Conservation (phyloP, 1,284 basidiomycete genomes). For the Ceratobasidium sp. region DNA sequence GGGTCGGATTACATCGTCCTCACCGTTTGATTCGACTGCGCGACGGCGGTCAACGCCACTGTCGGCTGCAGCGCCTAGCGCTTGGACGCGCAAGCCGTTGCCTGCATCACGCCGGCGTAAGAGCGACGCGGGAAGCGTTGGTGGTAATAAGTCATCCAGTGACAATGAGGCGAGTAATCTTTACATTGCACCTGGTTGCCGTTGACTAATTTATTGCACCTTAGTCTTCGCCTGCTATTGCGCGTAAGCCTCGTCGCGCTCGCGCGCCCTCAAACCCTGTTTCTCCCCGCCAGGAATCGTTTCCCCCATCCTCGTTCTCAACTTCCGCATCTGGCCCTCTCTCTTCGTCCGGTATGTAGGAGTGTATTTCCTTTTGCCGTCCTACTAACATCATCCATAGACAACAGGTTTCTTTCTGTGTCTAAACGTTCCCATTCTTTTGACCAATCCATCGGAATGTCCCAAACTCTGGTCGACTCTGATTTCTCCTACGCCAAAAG, state of each 20-base stretch:
- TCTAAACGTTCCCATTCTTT: conserved; percentile 40
- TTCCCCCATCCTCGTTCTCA: conserved; percentile 49
- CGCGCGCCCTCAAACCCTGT: conserved; percentile 66
- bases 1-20: conserved; percentile 50
- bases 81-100: conserved; percentile 65
- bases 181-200: neutral
- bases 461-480: conserved; percentile 30
- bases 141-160: conserved; percentile 46
- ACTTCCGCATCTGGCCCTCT: conserved; percentile 23
- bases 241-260: conserved; percentile 57
- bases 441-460: conserved; percentile 32
- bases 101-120: conserved; percentile 60
- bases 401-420: conserved; percentile 34
- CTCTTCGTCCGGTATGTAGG: conserved; percentile 25
- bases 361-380: neutral
- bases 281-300: conserved; percentile 57
- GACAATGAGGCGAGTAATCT: conserved; percentile 29
- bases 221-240: conserved; percentile 34
- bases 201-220: neutral
- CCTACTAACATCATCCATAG: conserved; percentile 20
- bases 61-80: conserved; percentile 65
- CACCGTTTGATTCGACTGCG: conserved; percentile 68
- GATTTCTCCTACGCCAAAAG: conserved; percentile 13
- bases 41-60: conserved; percentile 68
- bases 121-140: conserved; percentile 67